phyloP scores from a whole-genome alignment of 1,284 basidiomycete species.

The Cryptococcus hybrid region DNA sequence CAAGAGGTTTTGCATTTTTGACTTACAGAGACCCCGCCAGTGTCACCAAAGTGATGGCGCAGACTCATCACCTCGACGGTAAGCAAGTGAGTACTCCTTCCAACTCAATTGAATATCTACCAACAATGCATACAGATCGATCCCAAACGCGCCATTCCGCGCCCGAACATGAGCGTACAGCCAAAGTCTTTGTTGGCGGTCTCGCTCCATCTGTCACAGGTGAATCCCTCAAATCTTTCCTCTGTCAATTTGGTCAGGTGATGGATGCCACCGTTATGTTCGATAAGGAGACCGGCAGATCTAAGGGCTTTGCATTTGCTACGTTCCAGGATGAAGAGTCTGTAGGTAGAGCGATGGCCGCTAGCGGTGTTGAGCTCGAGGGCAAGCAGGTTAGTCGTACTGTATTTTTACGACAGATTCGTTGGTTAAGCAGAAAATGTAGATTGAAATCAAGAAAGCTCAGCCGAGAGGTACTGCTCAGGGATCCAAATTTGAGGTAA shows the following conservation, averaged over 20 bases:
- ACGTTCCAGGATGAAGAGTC: constrained; percentile 87
- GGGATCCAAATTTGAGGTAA: not conserved
- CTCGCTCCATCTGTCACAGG: constrained; percentile 88
- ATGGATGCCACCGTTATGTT: constrained; percentile 99
- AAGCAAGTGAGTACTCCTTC: constrained; percentile 69
- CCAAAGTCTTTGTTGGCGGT: constrained; percentile 94
- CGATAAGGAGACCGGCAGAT: constrained; percentile 91
- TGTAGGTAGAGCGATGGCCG: constrained; percentile 74
- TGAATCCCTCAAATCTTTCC: constrained; percentile 88
- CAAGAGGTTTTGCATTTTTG: constrained; percentile 90
- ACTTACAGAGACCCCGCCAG: constrained; percentile 84
- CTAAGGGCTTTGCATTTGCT: constrained; percentile 97
- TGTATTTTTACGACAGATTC: not conserved
- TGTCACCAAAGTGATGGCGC: constrained; percentile 84
- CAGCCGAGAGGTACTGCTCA: constrained; percentile 63
- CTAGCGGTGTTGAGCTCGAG: constrained; percentile 82
- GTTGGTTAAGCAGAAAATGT: constrained; percentile 1
- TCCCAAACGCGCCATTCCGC: constrained; percentile 96
- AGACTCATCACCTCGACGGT: constrained; percentile 86
- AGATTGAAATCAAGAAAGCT: constrained; percentile 95
- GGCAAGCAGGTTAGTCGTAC: constrained; percentile 71
- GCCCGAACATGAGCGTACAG: constrained; percentile 87
- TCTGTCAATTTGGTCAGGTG: constrained; percentile 84
- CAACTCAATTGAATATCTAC: not conserved
- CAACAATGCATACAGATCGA: constrained; percentile 69